Conservation (phyloP, 805 yeast species). For the Barnettozyma siamensis region DNA sequence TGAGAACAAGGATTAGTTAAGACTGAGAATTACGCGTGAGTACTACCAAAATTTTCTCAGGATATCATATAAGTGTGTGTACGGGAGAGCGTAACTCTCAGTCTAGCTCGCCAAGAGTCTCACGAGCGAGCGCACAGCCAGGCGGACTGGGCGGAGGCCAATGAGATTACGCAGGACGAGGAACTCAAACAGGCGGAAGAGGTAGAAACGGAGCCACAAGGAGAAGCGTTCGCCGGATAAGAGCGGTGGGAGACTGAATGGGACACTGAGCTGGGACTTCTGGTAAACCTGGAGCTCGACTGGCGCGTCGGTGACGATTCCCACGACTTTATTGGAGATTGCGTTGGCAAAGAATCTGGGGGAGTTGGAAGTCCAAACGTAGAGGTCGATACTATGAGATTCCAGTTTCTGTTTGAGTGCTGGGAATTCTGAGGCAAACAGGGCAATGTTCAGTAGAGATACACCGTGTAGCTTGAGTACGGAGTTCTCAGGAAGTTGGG, state of each 20-base stretch:
- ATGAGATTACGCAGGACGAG: conserved; percentile 10
- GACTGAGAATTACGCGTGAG: conserved; percentile 1
- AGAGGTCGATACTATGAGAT: conserved; percentile 31
- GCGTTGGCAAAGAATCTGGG: conserved; percentile 33
- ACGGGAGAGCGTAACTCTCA: not conserved
- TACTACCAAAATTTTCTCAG: too few species aligned
- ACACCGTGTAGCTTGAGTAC: conserved; percentile 38
- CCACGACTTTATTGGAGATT: conserved; percentile 29
- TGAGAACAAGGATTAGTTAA: not conserved
- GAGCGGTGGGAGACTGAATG: conserved; percentile 6
- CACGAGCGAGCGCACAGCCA: not conserved
- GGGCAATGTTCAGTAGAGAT: conserved; percentile 40
- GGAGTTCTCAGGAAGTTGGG: not conserved
- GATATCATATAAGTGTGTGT: too few species aligned
- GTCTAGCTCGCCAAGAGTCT: not conserved
- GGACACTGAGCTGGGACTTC: not conserved
- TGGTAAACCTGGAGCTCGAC: conserved; percentile 13
- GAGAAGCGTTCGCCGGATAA: conserved; percentile 8
- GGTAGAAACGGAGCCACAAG: conserved; percentile 2
- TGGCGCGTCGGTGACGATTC: conserved; percentile 39
- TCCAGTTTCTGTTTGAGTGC: conserved; percentile 25
- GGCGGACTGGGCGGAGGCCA: conserved; percentile 10
- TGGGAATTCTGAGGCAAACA: conserved; percentile 37
- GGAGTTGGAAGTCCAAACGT: conserved; percentile 49
- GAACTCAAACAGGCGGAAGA: conserved; percentile 22